Evolutionary conservation across 2,329 filamentous ascomycete genomes (phyloP).

Genomic region (Dactylonectria estremocensis): DNA sequence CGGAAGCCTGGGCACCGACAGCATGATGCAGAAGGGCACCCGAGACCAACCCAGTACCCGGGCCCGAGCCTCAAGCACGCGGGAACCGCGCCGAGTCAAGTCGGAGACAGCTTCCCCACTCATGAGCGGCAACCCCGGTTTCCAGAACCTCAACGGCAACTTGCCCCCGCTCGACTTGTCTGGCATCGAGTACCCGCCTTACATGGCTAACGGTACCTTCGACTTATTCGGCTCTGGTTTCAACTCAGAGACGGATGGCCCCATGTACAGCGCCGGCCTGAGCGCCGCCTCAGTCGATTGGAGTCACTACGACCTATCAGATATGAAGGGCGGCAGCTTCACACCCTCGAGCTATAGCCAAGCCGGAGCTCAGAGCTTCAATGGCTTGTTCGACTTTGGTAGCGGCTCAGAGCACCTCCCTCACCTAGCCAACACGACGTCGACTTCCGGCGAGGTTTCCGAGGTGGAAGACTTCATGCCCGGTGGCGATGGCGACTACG

Average conservation of each 20-base stretch:
- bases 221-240: constrained; percentile 67
- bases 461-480: constrained; percentile 74
- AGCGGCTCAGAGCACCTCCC: constrained; percentile 69
- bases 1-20: constrained; percentile 62
- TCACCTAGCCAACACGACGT: constrained; percentile 69
- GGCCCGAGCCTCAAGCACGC: constrained; percentile 56
- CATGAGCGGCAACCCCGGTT: constrained; percentile 63
- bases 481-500: constrained; percentile 64
- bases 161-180: constrained; percentile 73
- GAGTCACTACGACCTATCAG: constrained; percentile 63
- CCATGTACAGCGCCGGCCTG: constrained; percentile 74
- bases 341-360: constrained; percentile 70
- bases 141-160: constrained; percentile 67
- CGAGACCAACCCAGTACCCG: constrained; percentile 55
- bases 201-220: constrained; percentile 62
- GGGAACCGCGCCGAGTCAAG: constrained; percentile 68
- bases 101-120: constrained; percentile 75
- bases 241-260: constrained; percentile 67
- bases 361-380: constrained; percentile 65
- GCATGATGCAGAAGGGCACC: constrained; percentile 57
- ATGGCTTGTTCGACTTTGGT: constrained; percentile 66
- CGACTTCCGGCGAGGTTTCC: constrained; percentile 77
- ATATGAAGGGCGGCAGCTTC: constrained; percentile 64
- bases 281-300: constrained; percentile 67
- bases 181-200: constrained; percentile 66